Conservation (phyloP, 345 rosid species). For the Gossypium turneri region DNA sequence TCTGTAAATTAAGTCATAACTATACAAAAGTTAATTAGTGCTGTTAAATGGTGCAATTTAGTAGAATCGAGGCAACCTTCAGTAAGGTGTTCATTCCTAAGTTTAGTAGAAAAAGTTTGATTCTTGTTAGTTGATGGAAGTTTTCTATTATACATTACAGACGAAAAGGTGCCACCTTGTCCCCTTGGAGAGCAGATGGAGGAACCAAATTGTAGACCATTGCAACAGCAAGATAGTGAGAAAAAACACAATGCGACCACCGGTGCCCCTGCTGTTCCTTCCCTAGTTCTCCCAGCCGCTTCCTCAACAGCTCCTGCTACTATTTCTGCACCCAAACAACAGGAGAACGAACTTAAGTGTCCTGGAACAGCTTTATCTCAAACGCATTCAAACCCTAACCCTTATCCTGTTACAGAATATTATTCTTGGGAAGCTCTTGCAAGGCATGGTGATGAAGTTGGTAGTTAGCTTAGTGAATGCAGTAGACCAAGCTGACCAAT, state of each 20-base stretch:
- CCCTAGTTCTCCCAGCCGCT: not conserved
- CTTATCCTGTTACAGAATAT: not conserved
- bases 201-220: not conserved
- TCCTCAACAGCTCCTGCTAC: not conserved
- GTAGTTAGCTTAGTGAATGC: not conserved
- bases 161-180: not conserved
- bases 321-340: not conserved
- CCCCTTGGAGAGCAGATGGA: not conserved
- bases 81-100: not conserved
- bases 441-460: not conserved
- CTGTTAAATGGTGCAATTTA: not conserved
- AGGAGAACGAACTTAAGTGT: not conserved
- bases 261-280: not conserved
- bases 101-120: too few relatives aligned
- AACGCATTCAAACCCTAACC: not conserved
- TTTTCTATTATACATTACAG: not conserved
- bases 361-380: not conserved
- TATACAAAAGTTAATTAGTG: not conserved
- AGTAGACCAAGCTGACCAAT: not conserved
- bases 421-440: not conserved
- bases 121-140: not conserved
- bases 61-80: not conserved
- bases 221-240: not conserved
- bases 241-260: not conserved
- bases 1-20: not conserved